Percentiles rank a stretch among this genome's conserved stretches.
Evolutionary conservation across 768 basidiomycete species (phyloP).

Genomic region (Leccinum aurantiacum): DNA sequence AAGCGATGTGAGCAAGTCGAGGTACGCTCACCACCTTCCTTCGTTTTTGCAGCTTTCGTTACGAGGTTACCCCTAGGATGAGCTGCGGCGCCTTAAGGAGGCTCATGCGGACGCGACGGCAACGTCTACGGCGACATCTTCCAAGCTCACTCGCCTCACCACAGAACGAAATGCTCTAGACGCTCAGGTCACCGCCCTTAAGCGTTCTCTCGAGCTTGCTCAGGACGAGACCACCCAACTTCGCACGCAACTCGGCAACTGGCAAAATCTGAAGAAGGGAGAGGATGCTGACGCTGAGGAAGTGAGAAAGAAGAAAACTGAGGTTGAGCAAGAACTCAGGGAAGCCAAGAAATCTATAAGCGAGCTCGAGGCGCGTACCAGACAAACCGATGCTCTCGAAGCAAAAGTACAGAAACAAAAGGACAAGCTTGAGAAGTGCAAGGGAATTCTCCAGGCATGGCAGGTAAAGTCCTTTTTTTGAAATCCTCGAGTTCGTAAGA

Average conservation of each 20-base stretch:
- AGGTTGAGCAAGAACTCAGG: constrained; percentile 55
- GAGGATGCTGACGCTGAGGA: constrained; percentile 59
- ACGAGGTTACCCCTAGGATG: constrained; percentile 31
- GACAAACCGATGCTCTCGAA: constrained; percentile 31
- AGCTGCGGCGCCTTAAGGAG: constrained; percentile 45
- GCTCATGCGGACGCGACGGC: constrained; percentile 51
- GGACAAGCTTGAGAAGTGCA: constrained; percentile 42
- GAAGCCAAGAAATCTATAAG: constrained; percentile 41
- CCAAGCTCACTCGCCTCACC: constrained; percentile 55
- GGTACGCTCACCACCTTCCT: constrained; percentile 33
- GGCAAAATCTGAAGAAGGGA: constrained; percentile 65
- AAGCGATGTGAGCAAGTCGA: constrained; percentile 48
- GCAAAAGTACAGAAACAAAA: constrained; percentile 45
- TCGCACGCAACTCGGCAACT: constrained; percentile 64
- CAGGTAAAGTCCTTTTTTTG: constrained; percentile 38
- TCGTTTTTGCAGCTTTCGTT: neutral
- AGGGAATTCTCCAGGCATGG: constrained; percentile 42
- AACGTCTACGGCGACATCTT: constrained; percentile 43
- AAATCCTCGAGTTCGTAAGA: neutral
- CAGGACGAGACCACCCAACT: constrained; percentile 55
- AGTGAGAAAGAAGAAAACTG: constrained; percentile 51
- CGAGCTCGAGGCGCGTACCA: constrained; percentile 29
- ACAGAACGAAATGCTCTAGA: constrained; percentile 60
- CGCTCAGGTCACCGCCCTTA: constrained; percentile 51
- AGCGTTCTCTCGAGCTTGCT: constrained; percentile 56